Evolutionary conservation across 2,329 filamentous ascomycete species (phyloP).

Genomic region (Clarireedia homoeocarpa): DNA sequence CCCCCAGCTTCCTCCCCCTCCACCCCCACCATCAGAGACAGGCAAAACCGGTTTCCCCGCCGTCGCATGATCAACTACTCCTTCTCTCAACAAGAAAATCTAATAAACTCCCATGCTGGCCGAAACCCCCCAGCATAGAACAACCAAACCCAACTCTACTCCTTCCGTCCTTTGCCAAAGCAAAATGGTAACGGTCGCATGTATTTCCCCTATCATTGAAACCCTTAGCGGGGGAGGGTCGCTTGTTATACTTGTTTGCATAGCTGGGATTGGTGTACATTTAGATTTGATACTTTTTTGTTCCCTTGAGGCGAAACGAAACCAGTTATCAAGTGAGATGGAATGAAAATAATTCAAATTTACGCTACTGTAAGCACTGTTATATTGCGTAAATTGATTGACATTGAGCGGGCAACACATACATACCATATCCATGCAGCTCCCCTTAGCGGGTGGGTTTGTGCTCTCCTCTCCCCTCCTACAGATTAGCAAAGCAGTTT

Average conservation of each 20-base stretch:
- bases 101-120: slow-evolving; percentile 9
- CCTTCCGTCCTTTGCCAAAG: slow-evolving; percentile 22
- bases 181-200: slow-evolving; percentile 3
- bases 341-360: not conserved
- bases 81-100: not conserved
- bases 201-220: slow-evolving; percentile 17
- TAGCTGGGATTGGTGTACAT: slow-evolving; percentile 25
- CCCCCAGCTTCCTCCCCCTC: slow-evolving; percentile 24
- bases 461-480: no score
- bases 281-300: slow-evolving; percentile 2
- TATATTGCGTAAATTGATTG: not conserved
- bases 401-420: no score
- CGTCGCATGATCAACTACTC: slow-evolving; percentile 18
- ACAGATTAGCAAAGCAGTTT: no score
- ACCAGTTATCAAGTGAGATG: slow-evolving; percentile 1
- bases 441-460: no score
- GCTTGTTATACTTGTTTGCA: slow-evolving; percentile 19
- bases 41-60: slow-evolving; percentile 26
- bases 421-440: no score
- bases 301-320: not conserved
- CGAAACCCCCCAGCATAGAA: slow-evolving; percentile 11
- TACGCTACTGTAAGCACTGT: not conserved
- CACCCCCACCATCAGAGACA: slow-evolving; percentile 26
- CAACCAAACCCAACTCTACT: slow-evolving; percentile 25
- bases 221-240: not conserved